These are phyloP conservation scores for Carpinus fangiana DNA, from an alignment of 306 rosid species.

Conservation along the genomic window DNA sequence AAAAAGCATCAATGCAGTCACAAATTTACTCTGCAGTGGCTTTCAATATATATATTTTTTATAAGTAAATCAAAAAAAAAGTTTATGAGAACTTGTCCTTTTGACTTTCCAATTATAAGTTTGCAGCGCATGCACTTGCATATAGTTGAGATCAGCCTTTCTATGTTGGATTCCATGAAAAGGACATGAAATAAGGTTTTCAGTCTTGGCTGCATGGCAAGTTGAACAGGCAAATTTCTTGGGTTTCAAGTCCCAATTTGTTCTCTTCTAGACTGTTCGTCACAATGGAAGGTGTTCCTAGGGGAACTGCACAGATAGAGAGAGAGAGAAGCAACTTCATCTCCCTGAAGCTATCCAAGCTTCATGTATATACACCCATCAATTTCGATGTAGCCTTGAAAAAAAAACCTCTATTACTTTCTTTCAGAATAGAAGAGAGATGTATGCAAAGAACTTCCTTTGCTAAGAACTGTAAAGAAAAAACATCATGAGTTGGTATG, in stretches of 20 bases:
- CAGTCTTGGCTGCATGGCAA: background rate
- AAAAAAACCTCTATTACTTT: background rate
- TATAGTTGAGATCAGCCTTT: constrained; percentile 1
- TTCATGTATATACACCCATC: background rate
- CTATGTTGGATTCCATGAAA: background rate
- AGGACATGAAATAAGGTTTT: background rate
- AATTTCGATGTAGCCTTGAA: background rate
- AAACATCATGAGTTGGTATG: no score
- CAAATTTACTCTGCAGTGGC: background rate
- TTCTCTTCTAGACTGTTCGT: background rate
- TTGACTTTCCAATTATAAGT: background rate
- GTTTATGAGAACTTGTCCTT: background rate
- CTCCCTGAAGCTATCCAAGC: background rate
- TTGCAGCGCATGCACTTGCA: background rate
- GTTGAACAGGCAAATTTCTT: background rate
- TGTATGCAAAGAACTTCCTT: no score
- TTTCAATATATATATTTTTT: background rate
- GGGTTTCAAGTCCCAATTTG: background rate
- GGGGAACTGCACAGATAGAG: background rate
- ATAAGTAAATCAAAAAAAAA: background rate
- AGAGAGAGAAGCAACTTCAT: background rate
- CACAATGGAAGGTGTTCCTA: background rate
- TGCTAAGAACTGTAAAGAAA: no score
- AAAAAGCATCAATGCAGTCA: background rate
- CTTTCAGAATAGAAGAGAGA: background rate